Evolutionary conservation across 768 basidiomycete genomes (phyloP).

Genomic region (Strobilomyces echinocephalus): DNA sequence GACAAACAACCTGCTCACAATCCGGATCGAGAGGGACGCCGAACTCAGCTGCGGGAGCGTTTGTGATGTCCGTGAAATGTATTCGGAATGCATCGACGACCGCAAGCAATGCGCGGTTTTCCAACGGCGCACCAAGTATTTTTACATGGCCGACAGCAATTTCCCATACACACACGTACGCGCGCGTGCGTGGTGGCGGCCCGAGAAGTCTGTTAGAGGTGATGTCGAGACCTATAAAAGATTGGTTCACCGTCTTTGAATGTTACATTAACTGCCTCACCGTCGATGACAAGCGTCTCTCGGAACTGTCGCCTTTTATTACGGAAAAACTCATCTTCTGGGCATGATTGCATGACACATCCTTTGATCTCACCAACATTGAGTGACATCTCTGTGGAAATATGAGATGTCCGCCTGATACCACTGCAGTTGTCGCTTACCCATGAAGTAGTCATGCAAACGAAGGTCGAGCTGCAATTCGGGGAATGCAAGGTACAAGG

Average conservation of each 20-base stretch:
- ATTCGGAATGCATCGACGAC: slow-evolving; percentile 55
- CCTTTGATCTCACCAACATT: slow-evolving; percentile 63
- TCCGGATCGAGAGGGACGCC: slow-evolving; percentile 67
- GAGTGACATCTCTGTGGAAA: slow-evolving; percentile 63
- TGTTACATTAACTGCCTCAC: slow-evolving; percentile 25
- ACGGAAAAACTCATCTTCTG: slow-evolving; percentile 36
- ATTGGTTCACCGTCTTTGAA: neutral
- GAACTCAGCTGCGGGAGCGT: slow-evolving; percentile 74
- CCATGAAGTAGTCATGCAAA: slow-evolving; percentile 86
- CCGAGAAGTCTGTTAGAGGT: slow-evolving; percentile 86
- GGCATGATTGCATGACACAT: slow-evolving; percentile 43
- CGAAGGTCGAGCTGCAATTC: slow-evolving; percentile 73
- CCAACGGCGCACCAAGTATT: slow-evolving; percentile 48
- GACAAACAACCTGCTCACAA: slow-evolving; percentile 41
- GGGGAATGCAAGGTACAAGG: slow-evolving; percentile 54
- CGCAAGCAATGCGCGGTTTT: slow-evolving; percentile 47
- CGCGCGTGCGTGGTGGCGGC: slow-evolving; percentile 73
- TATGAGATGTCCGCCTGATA: slow-evolving; percentile 6
- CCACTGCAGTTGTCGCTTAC: slow-evolving; percentile 35
- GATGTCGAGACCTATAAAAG: slow-evolving; percentile 61
- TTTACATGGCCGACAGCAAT: slow-evolving; percentile 65
- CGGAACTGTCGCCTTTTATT: slow-evolving; percentile 16
- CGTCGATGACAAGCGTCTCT: slow-evolving; percentile 47
- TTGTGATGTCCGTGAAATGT: slow-evolving; percentile 71
- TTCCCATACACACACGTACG: slow-evolving; percentile 95